Evolutionary conservation across 108 stramenopile genomes (phyloP).

Genomic region (Nannochloropsis salina): DNA sequence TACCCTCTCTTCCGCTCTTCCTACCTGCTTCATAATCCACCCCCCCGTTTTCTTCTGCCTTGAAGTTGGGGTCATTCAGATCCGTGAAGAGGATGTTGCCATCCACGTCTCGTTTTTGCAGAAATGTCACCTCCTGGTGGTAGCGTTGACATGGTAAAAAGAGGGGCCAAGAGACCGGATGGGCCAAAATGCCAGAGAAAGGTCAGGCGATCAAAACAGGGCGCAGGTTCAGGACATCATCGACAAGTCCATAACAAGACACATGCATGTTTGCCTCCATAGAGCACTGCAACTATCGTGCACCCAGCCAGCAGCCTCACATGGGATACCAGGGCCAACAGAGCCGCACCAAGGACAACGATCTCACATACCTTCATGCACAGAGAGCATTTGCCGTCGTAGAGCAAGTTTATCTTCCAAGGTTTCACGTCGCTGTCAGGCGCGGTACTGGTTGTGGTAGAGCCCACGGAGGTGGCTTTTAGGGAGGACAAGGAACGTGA

Average conservation of each 20-base stretch:
- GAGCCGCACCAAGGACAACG: no score
- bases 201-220: no score
- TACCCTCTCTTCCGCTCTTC: background rate
- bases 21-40: background rate
- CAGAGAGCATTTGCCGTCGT: background rate
- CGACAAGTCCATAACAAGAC: no score
- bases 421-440: constrained; percentile 6
- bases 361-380: background rate
- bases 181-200: no score
- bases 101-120: constrained; percentile 7
- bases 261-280: no score
- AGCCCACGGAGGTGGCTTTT: background rate
- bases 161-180: no score
- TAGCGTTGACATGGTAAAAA: no score
- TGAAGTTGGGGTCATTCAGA: constrained; percentile 15
- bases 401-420: constrained; percentile 8
- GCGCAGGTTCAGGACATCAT: no score
- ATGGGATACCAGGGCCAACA: no score
- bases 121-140: background rate
- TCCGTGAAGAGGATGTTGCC: constrained; percentile 1
- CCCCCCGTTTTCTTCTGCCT: constrained; percentile 16
- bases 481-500: background rate
- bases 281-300: no score
- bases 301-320: no score
- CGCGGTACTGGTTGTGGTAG: background rate